Conservation (phyloP, 768 basidiomycete genomes). For the Rubroboletus pulcherrimus region DNA sequence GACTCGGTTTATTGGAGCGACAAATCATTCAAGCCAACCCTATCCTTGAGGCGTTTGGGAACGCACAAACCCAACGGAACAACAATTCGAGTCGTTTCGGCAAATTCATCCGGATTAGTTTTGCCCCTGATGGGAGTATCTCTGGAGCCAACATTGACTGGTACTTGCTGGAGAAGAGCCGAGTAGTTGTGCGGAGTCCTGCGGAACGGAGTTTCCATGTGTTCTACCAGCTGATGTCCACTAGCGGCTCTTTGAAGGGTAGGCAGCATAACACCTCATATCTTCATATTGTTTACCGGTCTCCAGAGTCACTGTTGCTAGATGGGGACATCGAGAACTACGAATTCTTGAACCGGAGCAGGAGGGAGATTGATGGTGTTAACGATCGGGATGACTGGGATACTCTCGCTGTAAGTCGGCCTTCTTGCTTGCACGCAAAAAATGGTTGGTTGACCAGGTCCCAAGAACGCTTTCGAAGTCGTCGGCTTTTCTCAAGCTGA, state of each 20-base stretch:
- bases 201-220: conserved; percentile 95
- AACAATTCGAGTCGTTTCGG: conserved; percentile 99
- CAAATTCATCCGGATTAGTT: conserved; percentile 95
- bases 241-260: conserved; percentile 71
- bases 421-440: neutral
- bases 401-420: conserved; percentile 54
- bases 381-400: conserved; percentile 90
- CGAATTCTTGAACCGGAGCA: conserved; percentile 86
- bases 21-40: conserved; percentile 98
- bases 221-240: conserved; percentile 90
- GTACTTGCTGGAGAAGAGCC: conserved; percentile 97
- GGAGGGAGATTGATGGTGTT: conserved; percentile 91
- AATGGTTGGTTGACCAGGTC: conserved; percentile 3
- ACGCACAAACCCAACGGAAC: conserved; percentile 96
- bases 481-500: conserved; percentile 85
- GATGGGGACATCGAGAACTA: conserved; percentile 75
- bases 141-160: conserved; percentile 98
- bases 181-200: conserved; percentile 83
- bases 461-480: conserved; percentile 74
- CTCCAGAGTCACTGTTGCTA: conserved; percentile 67
- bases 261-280: conserved; percentile 14
- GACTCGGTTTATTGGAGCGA: conserved; percentile 85
- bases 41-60: conserved; percentile 95
- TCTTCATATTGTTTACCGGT: conserved; percentile 8
- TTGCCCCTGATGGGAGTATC: conserved; percentile 89